Conservation (phyloP, 78 protist species). For the Goniomonas avonlea region DNA sequence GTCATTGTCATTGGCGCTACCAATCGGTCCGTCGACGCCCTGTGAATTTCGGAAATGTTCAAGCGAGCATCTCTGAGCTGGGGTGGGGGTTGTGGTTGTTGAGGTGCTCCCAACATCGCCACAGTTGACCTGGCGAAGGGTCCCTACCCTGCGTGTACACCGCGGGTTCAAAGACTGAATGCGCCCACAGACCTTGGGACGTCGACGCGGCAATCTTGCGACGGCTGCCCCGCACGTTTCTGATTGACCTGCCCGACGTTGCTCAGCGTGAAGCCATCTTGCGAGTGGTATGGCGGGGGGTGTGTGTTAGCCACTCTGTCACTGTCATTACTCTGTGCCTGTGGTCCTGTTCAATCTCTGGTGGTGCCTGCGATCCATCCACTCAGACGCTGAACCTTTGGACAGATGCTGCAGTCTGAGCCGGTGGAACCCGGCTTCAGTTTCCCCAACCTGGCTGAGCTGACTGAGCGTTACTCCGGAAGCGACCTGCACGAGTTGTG, state of each 20-base stretch:
- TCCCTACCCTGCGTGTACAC: no score
- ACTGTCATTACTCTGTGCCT: no score
- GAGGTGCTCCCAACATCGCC: no score
- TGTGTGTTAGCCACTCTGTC: background rate
- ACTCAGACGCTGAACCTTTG: no score
- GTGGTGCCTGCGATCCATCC: background rate
- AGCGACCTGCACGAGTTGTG: no score
- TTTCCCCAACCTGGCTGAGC: no score
- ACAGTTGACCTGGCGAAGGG: no score
- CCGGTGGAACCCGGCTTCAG: no score
- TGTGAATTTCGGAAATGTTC: background rate
- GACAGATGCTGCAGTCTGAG: no score
- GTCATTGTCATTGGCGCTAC: background rate
- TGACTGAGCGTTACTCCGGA: no score
- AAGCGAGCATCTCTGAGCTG: background rate
- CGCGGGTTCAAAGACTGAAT: no score
- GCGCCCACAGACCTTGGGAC: no score
- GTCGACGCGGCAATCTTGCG: background rate
- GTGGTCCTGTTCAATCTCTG: background rate
- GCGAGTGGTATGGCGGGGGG: background rate
- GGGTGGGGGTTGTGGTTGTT: background rate
- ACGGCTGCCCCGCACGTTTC: conserved; percentile 6
- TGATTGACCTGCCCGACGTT: background rate
- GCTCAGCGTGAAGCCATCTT: background rate
- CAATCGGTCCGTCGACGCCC: background rate